Evolutionary conservation across 73 alveolate genomes (phyloP).

Genomic region (Paramecium caudatum): DNA sequence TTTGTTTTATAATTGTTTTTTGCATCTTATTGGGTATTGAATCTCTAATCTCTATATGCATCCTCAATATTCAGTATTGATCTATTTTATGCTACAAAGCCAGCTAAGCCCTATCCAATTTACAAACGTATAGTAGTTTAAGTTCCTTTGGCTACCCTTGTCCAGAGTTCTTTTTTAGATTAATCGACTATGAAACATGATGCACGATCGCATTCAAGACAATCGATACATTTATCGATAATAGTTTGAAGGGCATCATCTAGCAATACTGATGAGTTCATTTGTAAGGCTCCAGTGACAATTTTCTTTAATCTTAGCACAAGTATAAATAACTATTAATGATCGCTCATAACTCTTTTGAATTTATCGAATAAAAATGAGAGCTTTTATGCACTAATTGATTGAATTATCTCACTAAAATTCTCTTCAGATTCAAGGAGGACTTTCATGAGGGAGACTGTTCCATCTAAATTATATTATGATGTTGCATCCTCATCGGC

Average conservation of each 20-base stretch:
- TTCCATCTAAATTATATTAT: conserved; percentile 49
- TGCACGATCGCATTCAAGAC: conserved; percentile 85
- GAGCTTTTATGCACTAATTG: conserved; percentile 38
- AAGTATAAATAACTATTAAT: conserved; percentile 22
- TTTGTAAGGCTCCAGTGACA: conserved; percentile 68
- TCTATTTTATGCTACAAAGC: conserved; percentile 78
- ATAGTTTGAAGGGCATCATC: conserved; percentile 79
- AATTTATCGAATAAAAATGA: conserved; percentile 53
- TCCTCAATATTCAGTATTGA: conserved; percentile 78
- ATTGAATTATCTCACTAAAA: conserved; percentile 35
- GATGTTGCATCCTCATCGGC: conserved; percentile 56
- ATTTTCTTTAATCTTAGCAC: conserved; percentile 74
- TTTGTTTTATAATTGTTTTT: conserved; percentile 80
- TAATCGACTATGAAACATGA: conserved; percentile 84
- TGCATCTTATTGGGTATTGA: conserved; percentile 80
- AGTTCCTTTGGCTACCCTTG: conserved; percentile 82
- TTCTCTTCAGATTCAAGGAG: conserved; percentile 28
- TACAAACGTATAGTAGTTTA: conserved; percentile 77
- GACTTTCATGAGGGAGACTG: conserved; percentile 42
- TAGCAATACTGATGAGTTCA: conserved; percentile 71
- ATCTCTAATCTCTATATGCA: conserved; percentile 83
- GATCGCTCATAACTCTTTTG: conserved; percentile 61
- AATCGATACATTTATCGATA: conserved; percentile 67
- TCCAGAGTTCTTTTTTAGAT: conserved; percentile 81
- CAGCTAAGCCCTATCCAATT: conserved; percentile 81